These are phyloP conservation scores for Puccinia coronata DNA, from an alignment of 1,284 basidiomycete species.

Conservation along the genomic window DNA sequence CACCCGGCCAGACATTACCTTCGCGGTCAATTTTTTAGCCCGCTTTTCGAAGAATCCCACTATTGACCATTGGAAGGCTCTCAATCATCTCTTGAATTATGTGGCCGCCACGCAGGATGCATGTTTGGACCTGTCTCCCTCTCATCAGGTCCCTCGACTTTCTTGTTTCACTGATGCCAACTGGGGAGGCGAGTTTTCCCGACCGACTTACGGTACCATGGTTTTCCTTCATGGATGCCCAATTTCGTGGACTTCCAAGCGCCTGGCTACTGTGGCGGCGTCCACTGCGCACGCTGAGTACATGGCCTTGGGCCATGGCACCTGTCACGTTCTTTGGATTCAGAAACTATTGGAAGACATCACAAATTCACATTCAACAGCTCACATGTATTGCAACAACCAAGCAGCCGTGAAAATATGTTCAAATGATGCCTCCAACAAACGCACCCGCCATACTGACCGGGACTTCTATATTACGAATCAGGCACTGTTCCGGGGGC, in stretches of 20 bases:
- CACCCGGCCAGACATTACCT: background rate
- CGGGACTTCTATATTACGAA: constrained; percentile 20
- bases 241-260: too few relatives aligned
- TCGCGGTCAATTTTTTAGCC: background rate
- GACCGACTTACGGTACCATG: too few relatives aligned
- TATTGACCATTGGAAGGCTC: background rate
- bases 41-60: background rate
- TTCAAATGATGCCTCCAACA: background rate
- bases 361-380: background rate
- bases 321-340: background rate
- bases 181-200: too few relatives aligned
- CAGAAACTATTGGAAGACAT: background rate
- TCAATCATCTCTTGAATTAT: background rate
- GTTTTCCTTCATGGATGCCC: too few relatives aligned
- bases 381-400: background rate
- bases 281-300: too few relatives aligned
- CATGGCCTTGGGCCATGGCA: too few relatives aligned
- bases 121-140: background rate
- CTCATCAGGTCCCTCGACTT: background rate
- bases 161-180: constrained; percentile 13
- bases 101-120: background rate
- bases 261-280: too few relatives aligned
- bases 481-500: too few relatives aligned
- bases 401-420: background rate
- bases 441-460: background rate